Base-by-base conservation (phyloP, 2,329 filamentous ascomycete species). In the Fusarium sambucinum region DNA sequence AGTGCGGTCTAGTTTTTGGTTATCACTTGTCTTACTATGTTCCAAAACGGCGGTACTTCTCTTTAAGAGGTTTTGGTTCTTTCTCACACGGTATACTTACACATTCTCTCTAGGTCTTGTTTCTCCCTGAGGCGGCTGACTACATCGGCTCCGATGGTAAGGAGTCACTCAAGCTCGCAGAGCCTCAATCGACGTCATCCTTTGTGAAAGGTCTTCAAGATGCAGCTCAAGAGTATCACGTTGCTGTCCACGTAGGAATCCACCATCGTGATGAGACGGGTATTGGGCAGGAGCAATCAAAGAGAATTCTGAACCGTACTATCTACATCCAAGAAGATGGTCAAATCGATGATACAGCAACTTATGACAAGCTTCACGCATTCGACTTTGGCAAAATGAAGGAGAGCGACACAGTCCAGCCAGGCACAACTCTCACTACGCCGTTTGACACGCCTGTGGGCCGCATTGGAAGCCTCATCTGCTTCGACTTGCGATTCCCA, bases 41-140 rank as follows among this genome's bases (percentile, higher is more conserved):
- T 35, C 56, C 30, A 25, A 66, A 73, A 33, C 52, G 41, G 66
- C 54, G 59, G 56, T 64, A 66, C 70, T 47, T 69, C 21, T 19
- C 46, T 53, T 52, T 46, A 27, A 35, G 40, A 46, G 25, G 47
- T 41, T 45, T 47, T 44, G 30, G 25, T 27, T 38, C 19, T 55
- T 67, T 58, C 56, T 72, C 56, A 69, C 57, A 68, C 56, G 54
- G 70, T 72, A 63, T 73, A 72, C 70, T 71, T 63, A 72, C 19
- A 14, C 48, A 14, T 40, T 17, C 11, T 25, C 66, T 92, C 16
- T 58, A 64, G 87, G 88, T 92, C 19, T 86, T 97, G 50, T 97
- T 98, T 81, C 90, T 97, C 54, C 95, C 95, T 14, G 95, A 97
- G 85, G 95, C 95, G 25, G 89, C 88, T 58, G 94, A 97, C 81